Evolutionary conservation across 2,329 filamentous ascomycete genomes (phyloP).

Genomic region (Microcera coccophila): DNA sequence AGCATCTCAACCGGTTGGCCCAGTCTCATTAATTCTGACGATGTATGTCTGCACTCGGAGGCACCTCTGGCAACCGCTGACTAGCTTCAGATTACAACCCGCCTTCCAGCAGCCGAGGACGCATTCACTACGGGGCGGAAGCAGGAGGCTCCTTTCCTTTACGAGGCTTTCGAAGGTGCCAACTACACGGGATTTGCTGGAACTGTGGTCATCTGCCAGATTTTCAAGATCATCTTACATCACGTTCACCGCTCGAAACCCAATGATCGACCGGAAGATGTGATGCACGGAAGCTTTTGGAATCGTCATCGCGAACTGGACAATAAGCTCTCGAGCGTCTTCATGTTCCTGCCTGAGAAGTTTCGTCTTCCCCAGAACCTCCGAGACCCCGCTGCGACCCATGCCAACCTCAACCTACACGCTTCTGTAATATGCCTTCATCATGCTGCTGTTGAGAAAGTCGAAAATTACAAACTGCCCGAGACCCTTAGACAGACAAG

Average conservation of each 20-base stretch:
- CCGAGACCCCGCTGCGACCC: constrained; percentile 68
- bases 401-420: constrained; percentile 84
- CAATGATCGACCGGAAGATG: constrained; percentile 68
- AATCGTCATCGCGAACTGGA: constrained; percentile 78
- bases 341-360: constrained; percentile 72
- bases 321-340: constrained; percentile 71
- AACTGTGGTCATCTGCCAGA: constrained; percentile 67
- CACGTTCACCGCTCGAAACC: constrained; percentile 72
- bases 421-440: constrained; percentile 85
- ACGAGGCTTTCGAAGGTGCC: constrained; percentile 59
- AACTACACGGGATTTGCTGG: constrained; percentile 68
- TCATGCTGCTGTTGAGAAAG: constrained; percentile 81
- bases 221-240: constrained; percentile 77
- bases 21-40: constrained; percentile 69
- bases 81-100: constrained; percentile 59
- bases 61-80: constrained; percentile 3
- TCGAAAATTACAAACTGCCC: constrained; percentile 66
- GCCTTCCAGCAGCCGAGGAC: constrained; percentile 75
- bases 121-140: constrained; percentile 65
- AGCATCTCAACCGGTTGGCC: constrained; percentile 91
- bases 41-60: constrained; percentile 45
- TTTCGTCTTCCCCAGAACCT: constrained; percentile 68
- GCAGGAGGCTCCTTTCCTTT: constrained; percentile 59
- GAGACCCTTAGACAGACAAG: constrained; percentile 64
- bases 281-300: constrained; percentile 78